These are phyloP conservation scores for Basidiobolus meristosporus DNA, from an alignment of 371 early-diverging fungal genomes.

Conservation along the genomic window DNA sequence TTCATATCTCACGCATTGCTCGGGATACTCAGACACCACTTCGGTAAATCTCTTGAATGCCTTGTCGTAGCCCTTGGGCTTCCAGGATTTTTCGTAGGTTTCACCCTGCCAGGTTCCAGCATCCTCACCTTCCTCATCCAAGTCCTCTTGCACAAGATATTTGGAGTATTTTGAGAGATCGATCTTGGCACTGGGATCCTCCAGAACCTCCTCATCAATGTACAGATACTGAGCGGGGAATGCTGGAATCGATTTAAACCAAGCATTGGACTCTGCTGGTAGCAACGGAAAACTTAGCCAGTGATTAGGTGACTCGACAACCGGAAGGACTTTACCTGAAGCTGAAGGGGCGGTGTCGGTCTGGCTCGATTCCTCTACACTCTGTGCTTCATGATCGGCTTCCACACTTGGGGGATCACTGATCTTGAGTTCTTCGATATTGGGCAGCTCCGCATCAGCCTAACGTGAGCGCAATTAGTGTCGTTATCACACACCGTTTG, in stretches of 20 bases:
- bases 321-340: too few relatives aligned
- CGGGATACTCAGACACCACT: conserved; percentile 47
- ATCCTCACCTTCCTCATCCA: conserved; percentile 13
- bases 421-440: neutral
- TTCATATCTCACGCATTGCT: conserved; percentile 69
- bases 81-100: conserved; percentile 49
- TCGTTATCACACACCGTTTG: neutral
- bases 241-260: conserved; percentile 9
- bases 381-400: neutral
- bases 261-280: conserved; percentile 7
- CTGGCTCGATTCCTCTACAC: too few relatives aligned
- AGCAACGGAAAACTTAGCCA: neutral
- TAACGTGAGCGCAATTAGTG: conserved; percentile 6
- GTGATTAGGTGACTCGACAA: neutral
- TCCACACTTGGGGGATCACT: neutral
- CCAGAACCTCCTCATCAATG: conserved; percentile 29
- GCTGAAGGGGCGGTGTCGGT: too few relatives aligned
- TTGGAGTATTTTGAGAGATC: conserved; percentile 15
- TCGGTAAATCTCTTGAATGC: conserved; percentile 61
- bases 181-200: conserved; percentile 7
- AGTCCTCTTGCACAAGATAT: conserved; percentile 17
- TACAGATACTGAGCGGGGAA: conserved; percentile 46
- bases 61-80: conserved; percentile 56
- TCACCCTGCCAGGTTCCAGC: conserved; percentile 55
- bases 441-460: neutral